Percentiles rank a stretch among this genome's conserved stretches.
phyloP scores from a whole-genome alignment of 306 rosid species.

The Arachis stenosperma region DNA sequence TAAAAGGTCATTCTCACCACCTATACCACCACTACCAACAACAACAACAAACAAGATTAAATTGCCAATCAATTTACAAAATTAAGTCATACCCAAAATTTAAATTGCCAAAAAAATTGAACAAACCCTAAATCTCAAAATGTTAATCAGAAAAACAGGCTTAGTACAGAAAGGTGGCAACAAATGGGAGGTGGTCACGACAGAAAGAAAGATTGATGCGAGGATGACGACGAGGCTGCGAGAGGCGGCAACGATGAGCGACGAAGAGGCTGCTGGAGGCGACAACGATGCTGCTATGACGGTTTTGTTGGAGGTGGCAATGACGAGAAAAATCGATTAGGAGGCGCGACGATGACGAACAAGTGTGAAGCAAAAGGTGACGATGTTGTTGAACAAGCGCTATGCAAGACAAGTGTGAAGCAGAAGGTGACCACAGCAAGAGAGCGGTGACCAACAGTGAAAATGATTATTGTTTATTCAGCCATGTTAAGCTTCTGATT shows the following conservation, averaged over 20 bases:
- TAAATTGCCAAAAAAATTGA: neutral
- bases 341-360: too few relatives aligned
- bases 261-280: too few relatives aligned
- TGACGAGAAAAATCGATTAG: too few relatives aligned
- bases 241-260: too few relatives aligned
- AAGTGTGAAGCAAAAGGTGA: too few relatives aligned
- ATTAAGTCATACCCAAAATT: constrained; percentile 10
- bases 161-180: constrained; percentile 64
- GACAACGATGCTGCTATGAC: too few relatives aligned
- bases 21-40: constrained; percentile 50
- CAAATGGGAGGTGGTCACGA: constrained; percentile 29
- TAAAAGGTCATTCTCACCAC: constrained; percentile 67
- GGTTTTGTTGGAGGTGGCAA: too few relatives aligned
- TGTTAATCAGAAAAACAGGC: neutral
- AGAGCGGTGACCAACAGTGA: too few relatives aligned
- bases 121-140: constrained; percentile 23
- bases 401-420: neutral
- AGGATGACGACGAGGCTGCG: too few relatives aligned
- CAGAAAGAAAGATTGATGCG: too few relatives aligned
- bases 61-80: constrained; percentile 22
- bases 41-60: neutral
- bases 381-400: too few relatives aligned
- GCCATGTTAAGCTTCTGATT: constrained; percentile 25
- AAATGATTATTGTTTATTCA: constrained; percentile 37
- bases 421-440: constrained; percentile 49